Evolutionary conservation across 768 basidiomycete genomes (phyloP).

Genomic region (Hydnomerulius pinastri): DNA sequence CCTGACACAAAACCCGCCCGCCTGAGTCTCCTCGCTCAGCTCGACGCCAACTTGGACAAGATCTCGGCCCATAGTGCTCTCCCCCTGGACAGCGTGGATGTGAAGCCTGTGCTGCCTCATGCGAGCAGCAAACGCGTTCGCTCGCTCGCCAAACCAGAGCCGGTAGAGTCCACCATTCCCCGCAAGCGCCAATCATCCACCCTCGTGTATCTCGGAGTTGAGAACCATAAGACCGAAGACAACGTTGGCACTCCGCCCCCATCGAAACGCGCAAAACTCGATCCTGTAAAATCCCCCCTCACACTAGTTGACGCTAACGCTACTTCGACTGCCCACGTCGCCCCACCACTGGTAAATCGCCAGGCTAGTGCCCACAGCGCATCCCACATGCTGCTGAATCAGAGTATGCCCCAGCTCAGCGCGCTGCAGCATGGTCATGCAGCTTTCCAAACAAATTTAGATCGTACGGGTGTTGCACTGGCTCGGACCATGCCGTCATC

Average conservation of each 20-base stretch:
- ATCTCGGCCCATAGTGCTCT: not conserved
- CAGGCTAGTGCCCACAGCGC: conserved; percentile 1
- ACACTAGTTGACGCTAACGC: conserved; percentile 20
- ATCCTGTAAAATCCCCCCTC: conserved; percentile 28
- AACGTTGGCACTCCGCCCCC: not conserved
- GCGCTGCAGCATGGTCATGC: no score
- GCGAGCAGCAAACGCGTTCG: not conserved
- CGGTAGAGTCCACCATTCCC: conserved; percentile 31
- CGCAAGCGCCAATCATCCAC: conserved; percentile 40
- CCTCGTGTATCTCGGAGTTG: conserved; percentile 19
- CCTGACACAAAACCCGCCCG: not conserved
- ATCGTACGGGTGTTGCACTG: no score
- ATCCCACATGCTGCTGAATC: not conserved
- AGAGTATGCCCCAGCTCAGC: no score
- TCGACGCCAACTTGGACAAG: conserved; percentile 2
- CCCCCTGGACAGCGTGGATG: not conserved
- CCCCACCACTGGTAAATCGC: not conserved
- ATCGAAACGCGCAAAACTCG: conserved; percentile 29
- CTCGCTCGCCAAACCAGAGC: conserved; percentile 31
- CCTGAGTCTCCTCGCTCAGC: conserved; percentile 1
- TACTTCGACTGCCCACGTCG: not conserved
- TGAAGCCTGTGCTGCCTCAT: not conserved
- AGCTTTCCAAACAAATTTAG: no score
- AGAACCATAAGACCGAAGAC: conserved; percentile 2
- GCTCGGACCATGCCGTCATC: not conserved